Evolutionary conservation across 2,329 filamentous ascomycete species (phyloP), one percentile per base, ranked within the genome.

Genomic region (Aureobasidium leucospermi): DNA sequence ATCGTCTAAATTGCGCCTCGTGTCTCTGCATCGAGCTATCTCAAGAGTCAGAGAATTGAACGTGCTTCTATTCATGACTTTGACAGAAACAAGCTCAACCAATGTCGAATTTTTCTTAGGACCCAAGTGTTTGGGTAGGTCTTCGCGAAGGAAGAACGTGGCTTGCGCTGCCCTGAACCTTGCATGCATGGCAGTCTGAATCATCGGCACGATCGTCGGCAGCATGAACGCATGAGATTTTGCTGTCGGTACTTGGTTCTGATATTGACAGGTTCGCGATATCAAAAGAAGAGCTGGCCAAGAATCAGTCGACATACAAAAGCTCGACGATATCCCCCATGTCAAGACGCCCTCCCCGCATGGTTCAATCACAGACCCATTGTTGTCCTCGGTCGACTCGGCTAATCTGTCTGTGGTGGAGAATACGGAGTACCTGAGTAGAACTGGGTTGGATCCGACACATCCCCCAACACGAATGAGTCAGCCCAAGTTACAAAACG

Each of bases 151-250:
- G 15, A 38, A 19, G 32, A 56, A 34, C 28, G 52, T 56, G 52
- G 52, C 52, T 56, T 56, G 52, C 51, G 31, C 16, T 36, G 31
- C 52, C 39, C 29, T 45, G 52, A 45, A 45, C 45, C 45, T 47
- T 47, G 29, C 45, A 47, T 47, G 45, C 15, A 9, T 8, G 15
- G 42, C 42, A 28, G 42, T 9, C 42, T 15, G 16, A 45, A 16
- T 16, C 29, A n/a, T n/a, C 19, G 38, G 23, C 36, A 53, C 23
- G 51, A 43, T 55, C 51, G 51, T 13, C 38, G 23, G 47, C 36
- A 52, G 39, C 38, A 16, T 32, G 29, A 23, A 29, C 39, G 38
- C 51, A 55, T 32, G 15, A 23, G 23, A 23, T 23, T 3, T 23
- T 23, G 23, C 23, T 23, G 23, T 23, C 23, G 23, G 23, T 23